Percentiles rank a stretch among this genome's conserved stretches.
Evolutionary conservation across 1,284 basidiomycete species (phyloP).

Genomic region (Heterobasidion parviporum): DNA sequence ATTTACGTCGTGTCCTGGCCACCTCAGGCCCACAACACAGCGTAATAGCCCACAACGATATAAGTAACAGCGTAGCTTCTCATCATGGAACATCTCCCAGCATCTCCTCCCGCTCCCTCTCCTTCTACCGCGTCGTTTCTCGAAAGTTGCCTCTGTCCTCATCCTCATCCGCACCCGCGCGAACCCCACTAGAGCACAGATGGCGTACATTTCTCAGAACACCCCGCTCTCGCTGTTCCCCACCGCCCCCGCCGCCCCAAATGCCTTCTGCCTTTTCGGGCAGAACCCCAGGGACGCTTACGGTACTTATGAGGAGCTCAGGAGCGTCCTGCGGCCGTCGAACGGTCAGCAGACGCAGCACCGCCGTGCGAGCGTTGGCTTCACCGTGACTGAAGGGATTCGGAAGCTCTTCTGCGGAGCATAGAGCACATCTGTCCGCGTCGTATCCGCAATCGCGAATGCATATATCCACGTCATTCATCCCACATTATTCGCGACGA

Average conservation of each 20-base stretch:
- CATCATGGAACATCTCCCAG: not conserved
- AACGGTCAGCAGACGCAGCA: not conserved
- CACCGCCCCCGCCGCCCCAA: not conserved
- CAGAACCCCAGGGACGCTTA: not conserved
- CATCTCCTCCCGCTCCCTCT: not conserved
- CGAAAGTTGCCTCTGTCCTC: not conserved
- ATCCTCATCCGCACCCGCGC: not conserved
- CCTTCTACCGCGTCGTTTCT: not conserved
- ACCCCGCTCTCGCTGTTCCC: not conserved
- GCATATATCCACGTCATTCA: no score
- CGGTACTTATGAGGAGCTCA: not conserved
- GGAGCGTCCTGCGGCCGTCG: not conserved
- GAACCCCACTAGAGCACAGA: no score
- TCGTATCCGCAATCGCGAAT: no score
- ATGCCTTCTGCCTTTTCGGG: constrained; percentile 6
- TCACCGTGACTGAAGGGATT: no score
- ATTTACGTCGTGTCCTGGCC: no score
- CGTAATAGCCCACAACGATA: no score
- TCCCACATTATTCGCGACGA: no score
- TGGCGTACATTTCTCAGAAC: not conserved
- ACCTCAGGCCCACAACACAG: no score
- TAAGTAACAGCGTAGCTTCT: not conserved
- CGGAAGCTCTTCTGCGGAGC: no score
- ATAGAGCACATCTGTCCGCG: no score
- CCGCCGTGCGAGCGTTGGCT: not conserved